Evolutionary conservation across 768 basidiomycete genomes (phyloP).

Genomic region (Trametopsis cervina): DNA sequence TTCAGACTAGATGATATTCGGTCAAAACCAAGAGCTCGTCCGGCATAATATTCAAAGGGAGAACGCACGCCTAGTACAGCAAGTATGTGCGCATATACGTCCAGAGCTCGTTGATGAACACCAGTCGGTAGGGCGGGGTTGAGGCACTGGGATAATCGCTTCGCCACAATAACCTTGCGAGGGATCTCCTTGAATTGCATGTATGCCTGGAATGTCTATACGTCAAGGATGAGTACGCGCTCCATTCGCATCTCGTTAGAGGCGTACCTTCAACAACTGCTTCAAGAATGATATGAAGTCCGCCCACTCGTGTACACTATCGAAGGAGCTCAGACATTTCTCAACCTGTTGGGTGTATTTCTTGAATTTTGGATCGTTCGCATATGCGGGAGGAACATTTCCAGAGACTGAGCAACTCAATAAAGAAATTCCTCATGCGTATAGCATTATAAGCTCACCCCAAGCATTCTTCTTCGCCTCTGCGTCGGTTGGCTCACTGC

Average conservation of each 20-base stretch:
- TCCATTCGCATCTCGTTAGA: neutral
- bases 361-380: slow-evolving; percentile 87
- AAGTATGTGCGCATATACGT: slow-evolving; percentile 91
- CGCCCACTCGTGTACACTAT: slow-evolving; percentile 97
- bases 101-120: slow-evolving; percentile 92
- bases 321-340: slow-evolving; percentile 86
- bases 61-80: slow-evolving; percentile 78
- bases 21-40: too few species aligned
- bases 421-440: neutral
- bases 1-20: slow-evolving; percentile 72
- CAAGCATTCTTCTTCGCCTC: neutral
- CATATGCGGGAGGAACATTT: slow-evolving; percentile 40
- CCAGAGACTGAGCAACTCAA: neutral
- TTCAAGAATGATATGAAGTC: slow-evolving; percentile 98
- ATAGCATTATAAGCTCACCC: slow-evolving; percentile 9
- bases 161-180: slow-evolving; percentile 87
- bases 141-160: slow-evolving; percentile 91
- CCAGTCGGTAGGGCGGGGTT: slow-evolving; percentile 97
- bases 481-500: neutral
- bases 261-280: slow-evolving; percentile 76
- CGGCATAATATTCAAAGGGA: neutral
- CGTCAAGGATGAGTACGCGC: neutral
- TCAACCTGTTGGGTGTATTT: slow-evolving; percentile 93
- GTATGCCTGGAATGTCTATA: slow-evolving; percentile 85
- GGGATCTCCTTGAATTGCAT: slow-evolving; percentile 96